Percentiles rank a stretch among this genome's conserved stretches.
Evolutionary conservation across 257 asterid species (phyloP).

Genomic region (Solanum boliviense): DNA sequence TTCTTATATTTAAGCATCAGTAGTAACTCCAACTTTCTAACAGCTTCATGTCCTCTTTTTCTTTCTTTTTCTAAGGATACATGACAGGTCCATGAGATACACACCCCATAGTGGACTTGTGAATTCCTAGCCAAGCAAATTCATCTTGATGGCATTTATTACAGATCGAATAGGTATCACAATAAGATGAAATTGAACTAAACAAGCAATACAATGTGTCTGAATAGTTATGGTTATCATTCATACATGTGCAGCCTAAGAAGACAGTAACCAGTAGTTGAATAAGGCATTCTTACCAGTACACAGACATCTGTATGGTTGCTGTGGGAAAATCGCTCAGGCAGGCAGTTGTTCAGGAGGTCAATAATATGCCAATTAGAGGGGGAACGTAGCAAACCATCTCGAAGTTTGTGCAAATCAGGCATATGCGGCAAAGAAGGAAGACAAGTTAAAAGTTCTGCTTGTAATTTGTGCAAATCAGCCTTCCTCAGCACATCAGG

Average conservation of each 20-base stretch:
- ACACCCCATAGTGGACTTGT: neutral
- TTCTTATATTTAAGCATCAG: neutral
- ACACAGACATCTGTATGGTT: conserved; percentile 56
- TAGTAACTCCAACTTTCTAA: neutral
- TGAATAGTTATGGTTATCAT: neutral
- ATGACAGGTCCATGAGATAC: neutral
- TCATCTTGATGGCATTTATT: neutral
- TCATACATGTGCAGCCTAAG: neutral
- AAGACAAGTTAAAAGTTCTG: conserved; percentile 56
- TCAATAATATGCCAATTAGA: conserved; percentile 73
- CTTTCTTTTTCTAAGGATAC: neutral
- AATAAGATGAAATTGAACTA: neutral
- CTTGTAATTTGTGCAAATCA: conserved; percentile 59
- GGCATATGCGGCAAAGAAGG: conserved; percentile 78
- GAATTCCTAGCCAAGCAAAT: neutral
- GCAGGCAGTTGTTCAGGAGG: conserved; percentile 66
- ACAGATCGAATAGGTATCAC: neutral
- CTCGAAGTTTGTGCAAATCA: conserved; percentile 49
- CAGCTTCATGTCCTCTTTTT: neutral
- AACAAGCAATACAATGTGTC: neutral
- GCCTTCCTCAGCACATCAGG: conserved; percentile 63
- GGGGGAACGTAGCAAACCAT: conserved; percentile 45
- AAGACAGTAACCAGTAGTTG: neutral
- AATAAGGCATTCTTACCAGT: conserved; percentile 40
- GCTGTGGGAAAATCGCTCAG: conserved; percentile 50